Conservation (phyloP, 768 basidiomycete genomes). For the Boletus subcaerulescens region DNA sequence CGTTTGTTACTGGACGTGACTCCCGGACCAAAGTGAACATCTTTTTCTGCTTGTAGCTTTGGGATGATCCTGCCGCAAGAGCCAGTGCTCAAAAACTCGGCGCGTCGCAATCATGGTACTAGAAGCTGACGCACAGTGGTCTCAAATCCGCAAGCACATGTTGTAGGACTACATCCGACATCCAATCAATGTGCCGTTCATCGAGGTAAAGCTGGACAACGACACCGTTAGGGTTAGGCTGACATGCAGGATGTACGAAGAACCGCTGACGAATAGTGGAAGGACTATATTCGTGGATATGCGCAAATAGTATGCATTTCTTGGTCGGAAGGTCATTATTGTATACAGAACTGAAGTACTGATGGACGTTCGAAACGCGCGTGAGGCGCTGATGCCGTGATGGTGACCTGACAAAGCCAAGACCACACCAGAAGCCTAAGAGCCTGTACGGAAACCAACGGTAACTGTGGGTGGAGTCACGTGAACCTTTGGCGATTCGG, state of each 20-base stretch:
- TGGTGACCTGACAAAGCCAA: no score
- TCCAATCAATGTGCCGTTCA: slow-evolving; percentile 85
- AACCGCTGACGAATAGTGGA: slow-evolving; percentile 67
- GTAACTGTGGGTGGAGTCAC: no score
- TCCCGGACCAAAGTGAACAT: slow-evolving; percentile 39
- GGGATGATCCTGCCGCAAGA: slow-evolving; percentile 51
- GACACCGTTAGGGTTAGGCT: slow-evolving; percentile 12
- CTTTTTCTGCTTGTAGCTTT: slow-evolving; percentile 62
- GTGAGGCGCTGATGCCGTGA: no score
- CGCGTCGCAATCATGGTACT: neutral
- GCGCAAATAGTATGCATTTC: slow-evolving; percentile 82
- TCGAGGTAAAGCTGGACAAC: slow-evolving; percentile 73
- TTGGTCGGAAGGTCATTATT: slow-evolving; percentile 60
- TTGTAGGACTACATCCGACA: slow-evolving; percentile 80
- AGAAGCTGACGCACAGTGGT: slow-evolving; percentile 48
- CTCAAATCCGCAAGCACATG: slow-evolving; percentile 77
- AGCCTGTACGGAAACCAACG: no score
- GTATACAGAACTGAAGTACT: neutral
- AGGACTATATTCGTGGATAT: slow-evolving; percentile 69
- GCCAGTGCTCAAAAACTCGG: neutral
- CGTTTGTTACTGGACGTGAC: slow-evolving; percentile 51
- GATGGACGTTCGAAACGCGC: no score
- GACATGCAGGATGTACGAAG: neutral
- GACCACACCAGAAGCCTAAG: no score
- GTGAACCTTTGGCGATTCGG: no score